These are phyloP conservation scores for Chaetomiaceae sp. DNA, from an alignment of 2,329 filamentous ascomycete species.

Conservation along the genomic window DNA sequence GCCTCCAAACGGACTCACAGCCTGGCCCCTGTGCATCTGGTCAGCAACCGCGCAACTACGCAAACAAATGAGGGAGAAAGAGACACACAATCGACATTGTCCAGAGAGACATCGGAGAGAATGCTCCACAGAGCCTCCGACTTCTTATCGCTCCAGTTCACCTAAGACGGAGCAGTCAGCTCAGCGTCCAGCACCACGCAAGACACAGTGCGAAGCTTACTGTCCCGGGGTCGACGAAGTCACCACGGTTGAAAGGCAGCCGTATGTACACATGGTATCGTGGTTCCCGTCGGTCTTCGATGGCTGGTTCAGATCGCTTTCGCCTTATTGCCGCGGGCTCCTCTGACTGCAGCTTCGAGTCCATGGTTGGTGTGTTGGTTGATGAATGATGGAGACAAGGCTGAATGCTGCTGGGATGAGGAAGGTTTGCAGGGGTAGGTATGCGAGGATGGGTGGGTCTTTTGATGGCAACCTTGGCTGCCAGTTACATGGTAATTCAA, in stretches of 20 bases:
- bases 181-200: slow-evolving; percentile 8
- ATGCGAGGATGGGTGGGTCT: not conserved
- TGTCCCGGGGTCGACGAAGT: slow-evolving; percentile 84
- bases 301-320: slow-evolving; percentile 4
- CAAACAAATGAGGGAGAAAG: not conserved
- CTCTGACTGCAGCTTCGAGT: not conserved
- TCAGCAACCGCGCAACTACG: slow-evolving; percentile 6
- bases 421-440: slow-evolving; percentile 6
- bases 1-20: slow-evolving; percentile 51
- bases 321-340: slow-evolving; percentile 7
- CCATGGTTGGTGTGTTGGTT: slow-evolving; percentile 5
- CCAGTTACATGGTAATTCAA: no score
- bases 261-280: slow-evolving; percentile 75
- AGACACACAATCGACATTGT: slow-evolving; percentile 77
- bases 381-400: not conserved
- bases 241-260: slow-evolving; percentile 78
- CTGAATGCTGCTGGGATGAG: not conserved
- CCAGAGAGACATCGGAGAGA: slow-evolving; percentile 73
- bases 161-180: slow-evolving; percentile 42
- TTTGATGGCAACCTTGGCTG: no score
- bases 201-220: slow-evolving; percentile 42
- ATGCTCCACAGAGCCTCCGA: slow-evolving; percentile 88
- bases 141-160: slow-evolving; percentile 81
- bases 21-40: slow-evolving; percentile 56
- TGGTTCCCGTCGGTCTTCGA: slow-evolving; percentile 34